These are phyloP conservation scores for Fusarium illudens DNA, from an alignment of 2,329 filamentous ascomycete genomes.

Conservation along the genomic window DNA sequence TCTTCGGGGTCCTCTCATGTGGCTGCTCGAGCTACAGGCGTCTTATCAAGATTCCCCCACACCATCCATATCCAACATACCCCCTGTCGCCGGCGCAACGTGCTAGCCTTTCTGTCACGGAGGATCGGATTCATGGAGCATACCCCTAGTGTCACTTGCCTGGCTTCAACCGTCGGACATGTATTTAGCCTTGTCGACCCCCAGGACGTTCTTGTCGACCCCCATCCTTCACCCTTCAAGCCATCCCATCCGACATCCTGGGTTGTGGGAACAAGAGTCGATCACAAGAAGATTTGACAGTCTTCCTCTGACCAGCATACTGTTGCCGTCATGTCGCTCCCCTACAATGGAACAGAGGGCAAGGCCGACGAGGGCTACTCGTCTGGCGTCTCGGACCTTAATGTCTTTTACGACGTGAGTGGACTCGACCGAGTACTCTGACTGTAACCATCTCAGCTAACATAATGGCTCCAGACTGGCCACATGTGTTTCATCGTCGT, in stretches of 20 bases:
- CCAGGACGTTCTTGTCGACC: constrained; percentile 7
- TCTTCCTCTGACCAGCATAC: constrained; percentile 15
- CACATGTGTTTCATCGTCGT: constrained; percentile 85
- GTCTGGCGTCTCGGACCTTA: constrained; percentile 71
- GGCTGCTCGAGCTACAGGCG: constrained; percentile 32
- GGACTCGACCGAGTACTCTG: neutral
- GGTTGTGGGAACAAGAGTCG: constrained; percentile 18
- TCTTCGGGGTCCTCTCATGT: constrained; percentile 12
- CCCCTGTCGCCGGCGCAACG: constrained; percentile 20
- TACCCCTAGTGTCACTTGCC: neutral
- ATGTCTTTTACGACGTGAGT: constrained; percentile 82
- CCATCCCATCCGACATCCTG: constrained; percentile 1
- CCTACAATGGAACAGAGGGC: constrained; percentile 61
- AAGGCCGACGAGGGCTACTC: constrained; percentile 62
- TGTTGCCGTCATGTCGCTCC: constrained; percentile 43
- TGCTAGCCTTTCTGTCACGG: constrained; percentile 2
- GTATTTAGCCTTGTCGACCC: constrained; percentile 34
- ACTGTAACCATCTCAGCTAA: neutral
- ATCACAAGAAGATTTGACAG: constrained; percentile 14
- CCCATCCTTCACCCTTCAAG: constrained; percentile 20
- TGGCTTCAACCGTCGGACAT: constrained; percentile 18
- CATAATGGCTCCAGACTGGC: constrained; percentile 64
- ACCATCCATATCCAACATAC: constrained; percentile 27
- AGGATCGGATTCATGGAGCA: constrained; percentile 8
- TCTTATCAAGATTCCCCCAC: constrained; percentile 42